phyloP scores from a whole-genome alignment of 352 stramenopile species.

The Globisporangium nunn region DNA sequence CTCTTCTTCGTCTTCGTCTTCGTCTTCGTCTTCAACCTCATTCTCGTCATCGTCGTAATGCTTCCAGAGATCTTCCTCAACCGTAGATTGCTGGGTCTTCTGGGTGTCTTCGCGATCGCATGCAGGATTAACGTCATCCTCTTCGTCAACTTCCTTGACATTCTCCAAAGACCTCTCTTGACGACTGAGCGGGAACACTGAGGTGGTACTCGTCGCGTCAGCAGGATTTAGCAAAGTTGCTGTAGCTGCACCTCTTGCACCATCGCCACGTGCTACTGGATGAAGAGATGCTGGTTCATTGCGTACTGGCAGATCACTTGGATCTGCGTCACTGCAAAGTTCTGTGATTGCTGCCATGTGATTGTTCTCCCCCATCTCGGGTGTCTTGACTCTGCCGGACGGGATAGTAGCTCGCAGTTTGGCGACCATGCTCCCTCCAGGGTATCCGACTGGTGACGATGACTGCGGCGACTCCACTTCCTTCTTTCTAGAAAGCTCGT shows the following conservation, averaged over 20 bases:
- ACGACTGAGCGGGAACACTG: neutral
- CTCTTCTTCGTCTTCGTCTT: slow-evolving; percentile 20
- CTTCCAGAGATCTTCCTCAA: slow-evolving; percentile 17
- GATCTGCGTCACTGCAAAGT: neutral
- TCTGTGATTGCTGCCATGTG: no score
- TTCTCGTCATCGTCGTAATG: slow-evolving; percentile 20
- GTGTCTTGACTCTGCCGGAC: slow-evolving; percentile 21
- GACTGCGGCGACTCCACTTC: neutral
- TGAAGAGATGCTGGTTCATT: neutral
- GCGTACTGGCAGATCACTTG: neutral
- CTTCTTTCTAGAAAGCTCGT: neutral
- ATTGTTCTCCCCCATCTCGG: neutral
- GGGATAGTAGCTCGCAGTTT: slow-evolving; percentile 44
- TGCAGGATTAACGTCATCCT: neutral
- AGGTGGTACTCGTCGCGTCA: neutral
- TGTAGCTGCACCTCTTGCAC: neutral
- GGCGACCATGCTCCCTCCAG: slow-evolving; percentile 34
- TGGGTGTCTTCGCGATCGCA: neutral
- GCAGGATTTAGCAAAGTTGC: neutral
- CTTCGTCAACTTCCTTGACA: slow-evolving; percentile 11
- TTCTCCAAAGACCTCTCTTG: slow-evolving; percentile 10
- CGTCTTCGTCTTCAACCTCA: slow-evolving; percentile 13
- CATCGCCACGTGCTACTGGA: no score
- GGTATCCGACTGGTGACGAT: slow-evolving; percentile 1
- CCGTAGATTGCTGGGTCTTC: neutral